Percentiles rank a stretch among this genome's conserved stretches.
Conservation (phyloP, 768 basidiomycete species). For the Lactarius tabidus region DNA sequence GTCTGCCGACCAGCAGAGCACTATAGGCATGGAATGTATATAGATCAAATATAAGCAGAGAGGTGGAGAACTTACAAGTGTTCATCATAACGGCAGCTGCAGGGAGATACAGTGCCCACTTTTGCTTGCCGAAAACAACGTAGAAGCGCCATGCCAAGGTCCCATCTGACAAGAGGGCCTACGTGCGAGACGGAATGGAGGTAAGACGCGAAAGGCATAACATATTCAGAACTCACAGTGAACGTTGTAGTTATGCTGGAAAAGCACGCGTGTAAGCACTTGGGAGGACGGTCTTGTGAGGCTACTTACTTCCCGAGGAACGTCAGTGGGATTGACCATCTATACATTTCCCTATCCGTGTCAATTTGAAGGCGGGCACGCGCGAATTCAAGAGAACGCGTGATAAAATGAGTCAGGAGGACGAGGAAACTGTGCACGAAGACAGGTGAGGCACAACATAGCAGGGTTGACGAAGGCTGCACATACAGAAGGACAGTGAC, state of each 20-base stretch:
- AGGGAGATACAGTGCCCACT: slow-evolving; percentile 28
- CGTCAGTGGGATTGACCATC: slow-evolving; percentile 26
- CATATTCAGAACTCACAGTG: background rate
- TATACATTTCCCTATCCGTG: slow-evolving; percentile 17
- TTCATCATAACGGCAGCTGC: slow-evolving; percentile 20
- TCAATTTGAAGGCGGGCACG: slow-evolving; percentile 24
- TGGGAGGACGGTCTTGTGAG: no score
- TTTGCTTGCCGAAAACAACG: slow-evolving; percentile 22
- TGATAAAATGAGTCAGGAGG: slow-evolving; percentile 27
- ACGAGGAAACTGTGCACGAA: slow-evolving; percentile 24
- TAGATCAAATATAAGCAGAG: background rate
- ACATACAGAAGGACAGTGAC: slow-evolving; percentile 27
- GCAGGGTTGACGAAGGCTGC: background rate
- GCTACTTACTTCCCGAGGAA: slow-evolving; percentile 15
- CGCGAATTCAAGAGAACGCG: slow-evolving; percentile 26
- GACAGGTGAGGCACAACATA: slow-evolving; percentile 27
- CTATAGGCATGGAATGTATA: slow-evolving; percentile 8
- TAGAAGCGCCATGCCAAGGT: slow-evolving; percentile 30
- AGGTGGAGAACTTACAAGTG: slow-evolving; percentile 20
- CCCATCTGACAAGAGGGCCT: slow-evolving; percentile 29
- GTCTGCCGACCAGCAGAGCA: slow-evolving; percentile 28
- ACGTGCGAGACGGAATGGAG: background rate
- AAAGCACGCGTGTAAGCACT: background rate
- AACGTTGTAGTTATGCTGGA: slow-evolving; percentile 13
- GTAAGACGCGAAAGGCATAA: background rate